phyloP scores from a whole-genome alignment of 1,284 basidiomycete genomes.

The Kalmanozyma brasiliensis region DNA sequence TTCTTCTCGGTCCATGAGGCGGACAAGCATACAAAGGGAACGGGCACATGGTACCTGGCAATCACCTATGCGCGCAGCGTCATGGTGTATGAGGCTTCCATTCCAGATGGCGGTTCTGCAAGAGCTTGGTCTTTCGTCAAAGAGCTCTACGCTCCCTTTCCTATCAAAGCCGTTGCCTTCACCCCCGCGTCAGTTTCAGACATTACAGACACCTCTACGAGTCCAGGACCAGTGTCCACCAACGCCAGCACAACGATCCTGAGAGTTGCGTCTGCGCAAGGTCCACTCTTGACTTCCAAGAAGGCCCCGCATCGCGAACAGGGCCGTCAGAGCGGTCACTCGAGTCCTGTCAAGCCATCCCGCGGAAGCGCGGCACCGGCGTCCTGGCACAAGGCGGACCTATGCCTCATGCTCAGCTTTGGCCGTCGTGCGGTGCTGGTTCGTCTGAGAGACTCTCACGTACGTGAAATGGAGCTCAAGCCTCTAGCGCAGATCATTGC shows the following conservation, averaged over 20 bases:
- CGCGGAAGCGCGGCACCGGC: constrained; percentile 25
- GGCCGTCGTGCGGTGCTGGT: constrained; percentile 52
- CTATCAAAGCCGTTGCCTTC: constrained; percentile 47
- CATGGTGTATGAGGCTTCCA: constrained; percentile 52
- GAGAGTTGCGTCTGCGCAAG: constrained; percentile 32
- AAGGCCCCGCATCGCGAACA: constrained; percentile 21
- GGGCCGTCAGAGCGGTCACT: constrained; percentile 1
- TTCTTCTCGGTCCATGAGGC: constrained; percentile 59
- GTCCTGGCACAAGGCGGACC: constrained; percentile 50
- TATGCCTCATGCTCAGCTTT: constrained; percentile 55
- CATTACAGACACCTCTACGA: constrained; percentile 3
- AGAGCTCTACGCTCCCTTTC: constrained; percentile 53
- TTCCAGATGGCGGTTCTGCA: constrained; percentile 20
- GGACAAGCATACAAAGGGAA: constrained; percentile 37
- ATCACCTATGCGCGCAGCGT: constrained; percentile 49
- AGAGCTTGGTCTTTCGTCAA: constrained; percentile 54
- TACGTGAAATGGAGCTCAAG: constrained; percentile 53
- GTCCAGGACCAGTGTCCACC: constrained; percentile 4
- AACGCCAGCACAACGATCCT: constrained; percentile 25
- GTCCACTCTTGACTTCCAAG: constrained; percentile 32
- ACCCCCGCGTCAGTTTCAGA: constrained; percentile 38
- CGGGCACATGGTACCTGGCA: constrained; percentile 59
- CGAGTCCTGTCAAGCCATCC: constrained; percentile 7
- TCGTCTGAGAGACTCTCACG: constrained; percentile 49
- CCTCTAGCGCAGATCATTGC: constrained; percentile 33